A percentile compares a stretch with the other conserved stretches of the same genome.
Evolutionary conservation across 331 rosid genomes (phyloP).

Genomic region (Acacia concinna): DNA sequence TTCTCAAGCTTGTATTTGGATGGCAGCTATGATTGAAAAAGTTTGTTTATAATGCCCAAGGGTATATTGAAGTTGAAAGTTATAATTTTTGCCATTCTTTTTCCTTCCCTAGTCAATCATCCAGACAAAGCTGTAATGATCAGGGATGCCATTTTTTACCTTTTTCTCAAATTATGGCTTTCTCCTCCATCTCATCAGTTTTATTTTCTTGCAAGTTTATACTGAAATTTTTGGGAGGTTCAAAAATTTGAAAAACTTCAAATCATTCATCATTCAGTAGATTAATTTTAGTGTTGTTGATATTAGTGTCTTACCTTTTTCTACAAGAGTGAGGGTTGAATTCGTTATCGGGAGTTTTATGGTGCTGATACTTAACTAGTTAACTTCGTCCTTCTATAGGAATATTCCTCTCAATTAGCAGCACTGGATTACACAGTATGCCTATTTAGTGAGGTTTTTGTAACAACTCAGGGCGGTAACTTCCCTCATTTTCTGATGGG

Average conservation of each 20-base stretch:
- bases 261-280: neutral
- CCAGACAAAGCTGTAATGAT: neutral
- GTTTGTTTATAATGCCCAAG: neutral
- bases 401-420: conserved; percentile 91
- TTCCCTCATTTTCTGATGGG: conserved; percentile 99
- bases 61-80: neutral
- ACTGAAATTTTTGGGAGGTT: conserved; percentile 15
- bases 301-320: neutral
- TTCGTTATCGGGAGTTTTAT: conserved; percentile 22
- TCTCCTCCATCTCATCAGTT: conserved; percentile 21
- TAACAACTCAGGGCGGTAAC: conserved; percentile 98
- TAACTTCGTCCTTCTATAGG: conserved; percentile 48
- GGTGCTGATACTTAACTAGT: conserved; percentile 26
- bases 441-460: conserved; percentile 89
- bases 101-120: neutral
- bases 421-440: conserved; percentile 87
- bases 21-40: neutral
- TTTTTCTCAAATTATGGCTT: conserved; percentile 3
- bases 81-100: neutral
- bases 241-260: neutral
- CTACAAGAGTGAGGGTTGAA: neutral
- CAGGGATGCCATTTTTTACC: conserved; percentile 1
- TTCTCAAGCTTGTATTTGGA: neutral
- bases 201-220: conserved; percentile 1
- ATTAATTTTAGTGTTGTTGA: conserved; percentile 4